A percentile compares a stretch with the other conserved stretches of the same genome.
phyloP scores from a whole-genome alignment of 176 grass and related monocot species.

The Musa acuminata region DNA sequence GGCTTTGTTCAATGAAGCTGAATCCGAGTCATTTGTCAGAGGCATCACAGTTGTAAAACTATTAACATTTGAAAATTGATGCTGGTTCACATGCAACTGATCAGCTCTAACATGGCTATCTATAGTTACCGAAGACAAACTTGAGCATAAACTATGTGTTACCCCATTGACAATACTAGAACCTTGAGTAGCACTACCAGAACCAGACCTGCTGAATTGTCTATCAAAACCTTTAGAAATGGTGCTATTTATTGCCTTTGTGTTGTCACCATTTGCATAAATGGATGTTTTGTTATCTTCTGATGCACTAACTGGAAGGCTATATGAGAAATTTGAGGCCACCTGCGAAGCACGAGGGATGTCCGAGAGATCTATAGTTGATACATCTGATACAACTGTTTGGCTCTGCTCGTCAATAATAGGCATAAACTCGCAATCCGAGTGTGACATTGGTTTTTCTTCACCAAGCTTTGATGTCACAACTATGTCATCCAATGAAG shows the following conservation, averaged over 20 bases:
- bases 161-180: slow-evolving; percentile 21
- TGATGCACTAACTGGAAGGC: slow-evolving; percentile 20
- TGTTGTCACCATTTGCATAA: neutral
- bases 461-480: slow-evolving; percentile 36
- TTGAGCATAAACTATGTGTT: slow-evolving; percentile 30
- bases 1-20: slow-evolving; percentile 17
- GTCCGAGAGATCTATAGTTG: slow-evolving; percentile 21
- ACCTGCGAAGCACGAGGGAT: slow-evolving; percentile 23
- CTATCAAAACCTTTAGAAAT: slow-evolving; percentile 10
- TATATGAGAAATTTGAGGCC: slow-evolving; percentile 24
- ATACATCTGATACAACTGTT: slow-evolving; percentile 10
- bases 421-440: slow-evolving; percentile 19
- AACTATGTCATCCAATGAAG: slow-evolving; percentile 69
- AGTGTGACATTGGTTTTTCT: slow-evolving; percentile 29
- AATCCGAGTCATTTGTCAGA: slow-evolving; percentile 18
- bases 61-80: slow-evolving; percentile 13
- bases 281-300: slow-evolving; percentile 28
- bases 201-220: slow-evolving; percentile 19
- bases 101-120: slow-evolving; percentile 31
- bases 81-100: slow-evolving; percentile 20
- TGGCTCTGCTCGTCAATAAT: slow-evolving; percentile 2
- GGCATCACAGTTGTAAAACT: neutral
- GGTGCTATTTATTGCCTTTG: slow-evolving; percentile 16
- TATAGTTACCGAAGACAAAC: slow-evolving; percentile 46
- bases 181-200: slow-evolving; percentile 19